Evolutionary conservation across 1,284 basidiomycete species (phyloP).

Genomic region (Athelia sp.): DNA sequence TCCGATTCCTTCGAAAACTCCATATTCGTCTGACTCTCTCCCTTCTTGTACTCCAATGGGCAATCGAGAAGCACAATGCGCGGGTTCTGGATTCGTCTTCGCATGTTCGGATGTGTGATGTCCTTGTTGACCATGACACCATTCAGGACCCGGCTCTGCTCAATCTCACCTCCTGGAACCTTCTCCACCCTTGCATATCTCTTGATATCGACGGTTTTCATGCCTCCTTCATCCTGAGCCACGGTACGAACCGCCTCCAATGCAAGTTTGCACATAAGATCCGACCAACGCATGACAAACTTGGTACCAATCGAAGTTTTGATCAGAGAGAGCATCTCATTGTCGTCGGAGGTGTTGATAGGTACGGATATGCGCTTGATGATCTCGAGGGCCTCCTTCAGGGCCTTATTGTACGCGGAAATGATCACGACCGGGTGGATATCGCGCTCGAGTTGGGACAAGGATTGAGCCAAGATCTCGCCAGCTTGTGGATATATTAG

Average conservation of each 20-base stretch:
- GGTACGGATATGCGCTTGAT: conserved; percentile 86
- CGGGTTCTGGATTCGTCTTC: conserved; percentile 87
- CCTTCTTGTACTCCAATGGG: conserved; percentile 99
- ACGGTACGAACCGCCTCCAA: conserved; percentile 90
- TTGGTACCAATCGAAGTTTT: conserved; percentile 99
- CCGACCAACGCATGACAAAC: conserved; percentile 94
- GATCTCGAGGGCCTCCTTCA: conserved; percentile 87
- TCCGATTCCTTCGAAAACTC: conserved; percentile 94
- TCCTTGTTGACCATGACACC: conserved; percentile 99
- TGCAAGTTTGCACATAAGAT: conserved; percentile 95
- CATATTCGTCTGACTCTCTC: conserved; percentile 98
- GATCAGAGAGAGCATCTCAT: conserved; percentile 94
- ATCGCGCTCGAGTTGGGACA: conserved; percentile 90
- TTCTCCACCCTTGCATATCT: conserved; percentile 98
- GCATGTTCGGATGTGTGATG: conserved; percentile 97
- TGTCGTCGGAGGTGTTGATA: conserved; percentile 84
- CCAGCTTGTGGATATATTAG: conserved; percentile 57
- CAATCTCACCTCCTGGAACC: conserved; percentile 96
- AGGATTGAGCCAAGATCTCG: conserved; percentile 96
- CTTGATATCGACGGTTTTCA: conserved; percentile 95
- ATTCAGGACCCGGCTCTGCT: conserved; percentile 82
- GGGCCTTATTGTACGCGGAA: conserved; percentile 93
- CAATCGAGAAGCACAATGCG: conserved; percentile 92
- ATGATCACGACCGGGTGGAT: conserved; percentile 99
- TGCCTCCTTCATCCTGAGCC: conserved; percentile 48